Evolutionary conservation across 179 eudicot genomes (phyloP).

Genomic region (Beta lomatogona): DNA sequence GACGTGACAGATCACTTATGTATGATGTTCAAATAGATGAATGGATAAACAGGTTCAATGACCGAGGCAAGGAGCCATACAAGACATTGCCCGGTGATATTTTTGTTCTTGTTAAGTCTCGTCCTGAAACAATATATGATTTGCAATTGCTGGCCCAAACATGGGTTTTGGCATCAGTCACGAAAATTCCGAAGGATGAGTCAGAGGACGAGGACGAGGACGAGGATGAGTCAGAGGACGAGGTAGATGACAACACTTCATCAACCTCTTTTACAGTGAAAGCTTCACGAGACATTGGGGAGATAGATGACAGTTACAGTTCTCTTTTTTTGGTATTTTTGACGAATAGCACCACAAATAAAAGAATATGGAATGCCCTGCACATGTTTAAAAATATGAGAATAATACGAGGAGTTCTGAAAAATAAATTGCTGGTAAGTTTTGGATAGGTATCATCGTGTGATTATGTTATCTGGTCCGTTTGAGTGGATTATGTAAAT

Average conservation of each 20-base stretch:
- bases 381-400: constrained; percentile 36
- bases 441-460: background rate
- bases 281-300: constrained; percentile 36
- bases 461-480: background rate
- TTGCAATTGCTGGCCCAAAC: constrained; percentile 42
- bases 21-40: constrained; percentile 48
- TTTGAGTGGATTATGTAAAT: background rate
- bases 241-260: constrained; percentile 28
- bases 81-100: constrained; percentile 75
- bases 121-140: constrained; percentile 46
- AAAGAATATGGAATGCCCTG: constrained; percentile 67
- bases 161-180: constrained; percentile 55
- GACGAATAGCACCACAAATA: constrained; percentile 47
- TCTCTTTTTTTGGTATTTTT: constrained; percentile 54
- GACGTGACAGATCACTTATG: background rate
- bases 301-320: constrained; percentile 26
- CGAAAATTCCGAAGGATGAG: constrained; percentile 19
- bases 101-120: constrained; percentile 42
- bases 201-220: background rate
- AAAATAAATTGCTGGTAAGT: constrained; percentile 19
- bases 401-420: constrained; percentile 40
- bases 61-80: constrained; percentile 57
- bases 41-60: constrained; percentile 58
- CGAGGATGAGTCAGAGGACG: constrained; percentile 23
- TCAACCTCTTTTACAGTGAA: constrained; percentile 41